These are phyloP conservation scores for Aspergillus sclerotiicarbonarius DNA, from an alignment of 495 filamentous ascomycete species.

Conservation along the genomic window DNA sequence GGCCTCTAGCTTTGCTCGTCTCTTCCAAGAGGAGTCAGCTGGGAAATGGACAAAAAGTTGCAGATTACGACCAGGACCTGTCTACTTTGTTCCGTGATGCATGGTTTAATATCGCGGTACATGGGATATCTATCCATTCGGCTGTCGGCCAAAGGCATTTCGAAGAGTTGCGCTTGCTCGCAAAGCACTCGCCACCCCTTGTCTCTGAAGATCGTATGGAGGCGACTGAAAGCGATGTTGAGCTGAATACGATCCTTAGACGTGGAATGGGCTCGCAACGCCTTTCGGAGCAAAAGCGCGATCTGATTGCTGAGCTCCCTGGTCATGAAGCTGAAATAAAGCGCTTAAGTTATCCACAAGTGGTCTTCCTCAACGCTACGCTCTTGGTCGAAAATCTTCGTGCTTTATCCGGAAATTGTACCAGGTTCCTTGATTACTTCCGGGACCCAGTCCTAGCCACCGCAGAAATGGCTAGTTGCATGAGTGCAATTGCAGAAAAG, in stretches of 20 bases:
- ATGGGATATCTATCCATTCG: slow-evolving; percentile 78
- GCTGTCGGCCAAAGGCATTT: slow-evolving; percentile 62
- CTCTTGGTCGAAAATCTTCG: slow-evolving; percentile 82
- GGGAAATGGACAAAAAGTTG: slow-evolving; percentile 20
- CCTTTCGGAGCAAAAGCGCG: slow-evolving; percentile 73
- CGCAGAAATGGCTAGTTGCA: slow-evolving; percentile 76
- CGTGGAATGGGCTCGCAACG: slow-evolving; percentile 76
- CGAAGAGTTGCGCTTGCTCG: slow-evolving; percentile 75
- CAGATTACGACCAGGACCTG: slow-evolving; percentile 60
- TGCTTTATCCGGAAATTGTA: slow-evolving; percentile 80
- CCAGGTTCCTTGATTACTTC: slow-evolving; percentile 84
- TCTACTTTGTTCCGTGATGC: slow-evolving; percentile 77
- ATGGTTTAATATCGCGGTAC: slow-evolving; percentile 96
- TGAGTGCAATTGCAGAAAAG: slow-evolving; percentile 75
- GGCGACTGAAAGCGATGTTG: slow-evolving; percentile 89
- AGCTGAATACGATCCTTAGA: slow-evolving; percentile 86
- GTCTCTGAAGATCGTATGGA: slow-evolving; percentile 81
- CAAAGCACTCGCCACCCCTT: slow-evolving; percentile 78
- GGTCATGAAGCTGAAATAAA: slow-evolving; percentile 72
- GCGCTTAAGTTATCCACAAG: slow-evolving; percentile 76
- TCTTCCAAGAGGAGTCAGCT: slow-evolving; percentile 48
- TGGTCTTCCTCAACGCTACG: slow-evolving; percentile 86
- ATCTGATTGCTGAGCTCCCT: slow-evolving; percentile 69
- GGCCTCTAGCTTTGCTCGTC: slow-evolving; percentile 75
- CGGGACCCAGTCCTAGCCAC: slow-evolving; percentile 80